These are phyloP conservation scores for Polyporus arcularius DNA, from an alignment of 768 basidiomycete genomes.

Conservation along the genomic window DNA sequence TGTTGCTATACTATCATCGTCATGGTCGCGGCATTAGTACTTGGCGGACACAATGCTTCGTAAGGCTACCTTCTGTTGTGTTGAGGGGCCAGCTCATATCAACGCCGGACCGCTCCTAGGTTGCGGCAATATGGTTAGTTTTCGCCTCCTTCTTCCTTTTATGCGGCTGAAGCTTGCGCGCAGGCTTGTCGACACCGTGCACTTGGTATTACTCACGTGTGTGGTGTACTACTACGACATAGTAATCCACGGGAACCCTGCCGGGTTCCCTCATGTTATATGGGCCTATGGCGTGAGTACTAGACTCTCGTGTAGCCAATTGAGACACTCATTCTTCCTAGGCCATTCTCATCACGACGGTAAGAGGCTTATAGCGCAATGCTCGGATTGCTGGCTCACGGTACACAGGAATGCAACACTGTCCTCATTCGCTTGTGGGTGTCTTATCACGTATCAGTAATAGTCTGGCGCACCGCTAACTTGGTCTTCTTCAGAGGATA, in stretches of 20 bases:
- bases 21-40: background rate
- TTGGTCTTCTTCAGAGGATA: conserved; percentile 3
- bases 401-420: background rate
- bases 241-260: background rate
- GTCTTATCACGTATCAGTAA: background rate
- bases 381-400: background rate
- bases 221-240: background rate
- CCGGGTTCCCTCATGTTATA: background rate
- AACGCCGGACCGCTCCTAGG: background rate
- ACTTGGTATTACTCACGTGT: background rate
- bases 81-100: background rate
- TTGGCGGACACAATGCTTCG: background rate
- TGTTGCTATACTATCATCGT: background rate
- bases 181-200: conserved; percentile 5
- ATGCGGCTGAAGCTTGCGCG: too few species aligned
- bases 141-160: background rate
- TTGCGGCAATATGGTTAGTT: conserved; percentile 2
- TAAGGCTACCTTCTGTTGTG: background rate
- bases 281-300: conserved; percentile 6
- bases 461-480: background rate
- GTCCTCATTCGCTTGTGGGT: background rate
- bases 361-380: background rate
- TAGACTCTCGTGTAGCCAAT: background rate
- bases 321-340: too few species aligned
- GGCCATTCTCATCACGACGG: background rate